Percentiles rank a stretch among this genome's conserved stretches.
Conservation (phyloP, 2,329 filamentous ascomycete species). For the Colletotrichum karsti region DNA sequence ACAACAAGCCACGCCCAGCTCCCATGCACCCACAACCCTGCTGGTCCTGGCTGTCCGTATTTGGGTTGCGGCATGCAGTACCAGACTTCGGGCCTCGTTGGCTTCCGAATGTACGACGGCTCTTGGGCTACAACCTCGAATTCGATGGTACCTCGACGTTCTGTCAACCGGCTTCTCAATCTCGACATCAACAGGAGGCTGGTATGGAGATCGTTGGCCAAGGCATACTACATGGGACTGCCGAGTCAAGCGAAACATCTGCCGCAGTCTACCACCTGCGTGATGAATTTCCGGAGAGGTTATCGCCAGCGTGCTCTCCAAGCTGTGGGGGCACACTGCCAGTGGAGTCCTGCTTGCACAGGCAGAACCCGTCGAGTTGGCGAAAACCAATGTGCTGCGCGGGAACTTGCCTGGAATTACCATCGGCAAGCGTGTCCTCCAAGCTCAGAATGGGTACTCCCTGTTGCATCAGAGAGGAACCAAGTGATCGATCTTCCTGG, state of each 20-base stretch:
- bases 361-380: background rate
- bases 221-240: background rate
- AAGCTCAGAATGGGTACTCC: background rate
- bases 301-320: background rate
- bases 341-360: background rate
- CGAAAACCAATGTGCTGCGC: background rate
- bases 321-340: background rate
- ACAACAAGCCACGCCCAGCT: conserved; percentile 62
- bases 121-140: background rate
- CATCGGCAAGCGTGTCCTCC: background rate
- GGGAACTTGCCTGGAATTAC: background rate
- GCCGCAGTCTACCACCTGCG: background rate
- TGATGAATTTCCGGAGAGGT: background rate
- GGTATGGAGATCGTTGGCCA: background rate
- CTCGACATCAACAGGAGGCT: background rate
- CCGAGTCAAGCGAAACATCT: background rate
- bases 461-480: background rate
- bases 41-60: background rate
- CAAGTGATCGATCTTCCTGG: background rate
- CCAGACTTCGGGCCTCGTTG: background rate
- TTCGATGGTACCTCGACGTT: background rate
- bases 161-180: background rate
- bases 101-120: background rate
- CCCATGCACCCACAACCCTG: conserved; percentile 61
- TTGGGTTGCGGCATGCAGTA: background rate